A percentile compares a stretch with the other conserved stretches of the same genome.
phyloP scores from a whole-genome alignment of 2,329 filamentous ascomycete species.

The Alternaria metachromatica region DNA sequence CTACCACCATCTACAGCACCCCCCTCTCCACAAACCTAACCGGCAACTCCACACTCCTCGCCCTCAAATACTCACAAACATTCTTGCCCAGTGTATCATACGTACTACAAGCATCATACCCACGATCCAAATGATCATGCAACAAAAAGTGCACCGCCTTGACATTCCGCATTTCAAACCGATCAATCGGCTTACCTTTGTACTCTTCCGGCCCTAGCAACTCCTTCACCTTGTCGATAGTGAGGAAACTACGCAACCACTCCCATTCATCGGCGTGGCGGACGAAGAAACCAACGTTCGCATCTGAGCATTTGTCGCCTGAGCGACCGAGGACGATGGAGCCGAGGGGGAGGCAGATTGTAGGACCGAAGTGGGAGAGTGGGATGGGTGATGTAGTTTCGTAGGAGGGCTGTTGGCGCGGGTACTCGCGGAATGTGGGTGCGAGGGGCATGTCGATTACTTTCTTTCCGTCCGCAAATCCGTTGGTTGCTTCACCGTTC shows the following conservation, averaged over 20 bases:
- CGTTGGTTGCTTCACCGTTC: slow-evolving; percentile 19
- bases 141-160: slow-evolving; percentile 53
- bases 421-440: slow-evolving; percentile 26
- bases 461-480: slow-evolving; percentile 27
- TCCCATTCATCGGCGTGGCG: slow-evolving; percentile 41
- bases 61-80: slow-evolving; percentile 54
- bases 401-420: slow-evolving; percentile 38
- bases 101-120: slow-evolving; percentile 52
- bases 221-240: slow-evolving; percentile 33
- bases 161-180: slow-evolving; percentile 49
- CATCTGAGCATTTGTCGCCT: slow-evolving; percentile 42
- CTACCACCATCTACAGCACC: slow-evolving; percentile 13
- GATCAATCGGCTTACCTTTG: slow-evolving; percentile 44
- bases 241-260: slow-evolving; percentile 39
- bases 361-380: slow-evolving; percentile 45
- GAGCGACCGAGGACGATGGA: slow-evolving; percentile 44
- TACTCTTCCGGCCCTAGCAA: slow-evolving; percentile 40
- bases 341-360: slow-evolving; percentile 48
- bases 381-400: slow-evolving; percentile 37
- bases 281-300: slow-evolving; percentile 44
- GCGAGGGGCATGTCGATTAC: slow-evolving; percentile 27
- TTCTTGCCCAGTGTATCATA: slow-evolving; percentile 59
- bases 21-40: slow-evolving; percentile 51
- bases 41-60: slow-evolving; percentile 56
- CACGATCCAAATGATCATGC: slow-evolving; percentile 56